Base-by-base conservation (phyloP, 2,329 filamentous ascomycete genomes). In the Zymoseptoria brevis region DNA sequence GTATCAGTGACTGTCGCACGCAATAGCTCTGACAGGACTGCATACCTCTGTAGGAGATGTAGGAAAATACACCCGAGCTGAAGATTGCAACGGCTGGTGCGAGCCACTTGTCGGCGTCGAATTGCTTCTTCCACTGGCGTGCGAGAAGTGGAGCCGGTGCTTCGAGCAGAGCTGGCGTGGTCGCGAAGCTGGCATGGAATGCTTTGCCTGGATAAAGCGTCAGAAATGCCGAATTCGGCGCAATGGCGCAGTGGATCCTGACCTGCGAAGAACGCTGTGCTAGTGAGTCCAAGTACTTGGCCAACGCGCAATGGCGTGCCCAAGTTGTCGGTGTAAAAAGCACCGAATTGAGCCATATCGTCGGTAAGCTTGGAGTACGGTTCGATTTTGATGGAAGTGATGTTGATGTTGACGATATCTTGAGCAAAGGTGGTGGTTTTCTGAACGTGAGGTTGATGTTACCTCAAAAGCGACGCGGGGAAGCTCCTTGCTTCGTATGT, bases 71-170 rank as follows among this genome's bases (percentile, higher is more conserved):
- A 0, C 76, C 57, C 1, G 74, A 72, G 3, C 77, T 73, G 24
- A 78, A 24, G n/a, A 77, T 58, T 5, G 76, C 71, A 8, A 78
- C 59, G 1, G 72, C 61, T 0, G 77, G 75, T 19, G 79, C 75
- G 48, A 75, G 57, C n/a, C 65, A 61, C 56, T 68, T 74, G 55
- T 79, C 79, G 2, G 67, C 64, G 19, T 70, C 66, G 70, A 74
- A 80, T 59, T 77, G 69, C 49, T 68, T 74, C 59, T 70, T 66
- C 82, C 82, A 86, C 72, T 86, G 83, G 48, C 75, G 75, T 30
- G 81, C 79, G 61, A 84, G 78, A 9, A 84, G 71, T 1, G 78
- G 78, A 1, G 80, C 77, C 1, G 83, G 83, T 0, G 81, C 79
- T 60, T 81, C 75, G 59, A 86, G 77, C 8, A 85, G 71, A 49